Percentiles rank a stretch among this genome's conserved stretches.
Evolutionary conservation across 805 yeast species (phyloP).

Genomic region (Blastobotrys americana): DNA sequence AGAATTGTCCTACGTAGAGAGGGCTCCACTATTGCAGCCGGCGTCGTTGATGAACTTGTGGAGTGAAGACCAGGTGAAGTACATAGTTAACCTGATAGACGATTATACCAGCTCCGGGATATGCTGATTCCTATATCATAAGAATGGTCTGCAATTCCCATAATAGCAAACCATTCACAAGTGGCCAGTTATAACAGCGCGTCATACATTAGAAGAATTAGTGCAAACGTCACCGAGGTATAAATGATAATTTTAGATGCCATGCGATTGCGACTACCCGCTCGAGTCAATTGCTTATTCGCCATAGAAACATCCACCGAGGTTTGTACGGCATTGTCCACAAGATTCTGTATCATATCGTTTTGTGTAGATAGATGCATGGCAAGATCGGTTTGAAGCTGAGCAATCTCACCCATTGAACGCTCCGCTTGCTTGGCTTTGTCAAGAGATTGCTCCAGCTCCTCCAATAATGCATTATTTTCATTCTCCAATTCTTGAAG

Average conservation of each 20-base stretch:
- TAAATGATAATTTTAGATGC: slow-evolving; percentile 52
- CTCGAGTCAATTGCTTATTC: slow-evolving; percentile 59
- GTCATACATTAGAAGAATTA: slow-evolving; percentile 43
- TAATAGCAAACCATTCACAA: neutral
- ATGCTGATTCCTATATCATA: no score
- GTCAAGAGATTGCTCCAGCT: slow-evolving; percentile 30
- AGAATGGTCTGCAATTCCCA: no score
- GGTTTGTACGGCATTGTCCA: slow-evolving; percentile 62
- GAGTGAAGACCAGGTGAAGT: neutral
- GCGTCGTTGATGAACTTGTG: slow-evolving; percentile 33
- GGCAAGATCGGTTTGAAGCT: slow-evolving; percentile 66
- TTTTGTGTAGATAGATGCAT: slow-evolving; percentile 68
- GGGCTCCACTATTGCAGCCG: slow-evolving; percentile 65
- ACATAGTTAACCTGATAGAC: no score
- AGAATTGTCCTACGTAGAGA: slow-evolving; percentile 64
- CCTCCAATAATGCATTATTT: slow-evolving; percentile 31
- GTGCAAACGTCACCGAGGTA: slow-evolving; percentile 48
- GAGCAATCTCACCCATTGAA: slow-evolving; percentile 53
- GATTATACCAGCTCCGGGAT: no score
- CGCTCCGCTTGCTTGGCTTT: slow-evolving; percentile 35
- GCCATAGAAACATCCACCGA: slow-evolving; percentile 62
- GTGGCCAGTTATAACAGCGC: slow-evolving; percentile 15
- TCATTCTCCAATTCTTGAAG: slow-evolving; percentile 30
- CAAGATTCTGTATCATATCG: slow-evolving; percentile 54
- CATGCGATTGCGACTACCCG: slow-evolving; percentile 56